Conservation (phyloP, 176 grass and related monocot species). For the Guadua angustifolia region DNA sequence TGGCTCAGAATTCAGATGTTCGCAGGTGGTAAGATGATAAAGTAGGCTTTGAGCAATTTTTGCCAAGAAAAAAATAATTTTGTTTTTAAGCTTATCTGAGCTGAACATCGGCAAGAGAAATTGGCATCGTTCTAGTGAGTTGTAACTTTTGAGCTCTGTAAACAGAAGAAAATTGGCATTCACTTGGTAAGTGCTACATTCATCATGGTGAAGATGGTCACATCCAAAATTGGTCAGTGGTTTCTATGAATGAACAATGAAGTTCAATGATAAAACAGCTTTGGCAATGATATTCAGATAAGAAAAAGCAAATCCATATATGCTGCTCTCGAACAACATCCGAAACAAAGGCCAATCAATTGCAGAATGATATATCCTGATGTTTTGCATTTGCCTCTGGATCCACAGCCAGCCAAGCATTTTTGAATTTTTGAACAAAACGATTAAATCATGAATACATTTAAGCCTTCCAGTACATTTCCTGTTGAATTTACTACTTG, state of each 20-base stretch:
- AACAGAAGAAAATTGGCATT: conserved; percentile 2
- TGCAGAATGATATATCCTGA: no score
- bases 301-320: no score
- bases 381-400: no score
- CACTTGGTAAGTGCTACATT: background rate
- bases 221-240: background rate
- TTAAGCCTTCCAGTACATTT: no score
- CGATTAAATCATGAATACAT: no score
- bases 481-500: no score
- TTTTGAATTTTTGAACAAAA: no score
- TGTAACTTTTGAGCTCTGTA: conserved; percentile 44
- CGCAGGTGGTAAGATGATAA: conserved; percentile 30
- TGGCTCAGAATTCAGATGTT: conserved; percentile 21
- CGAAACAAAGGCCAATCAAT: no score
- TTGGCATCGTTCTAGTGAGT: conserved; percentile 21
- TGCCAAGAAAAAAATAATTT: background rate
- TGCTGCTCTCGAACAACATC: no score
- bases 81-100: conserved; percentile 20
- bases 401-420: no score
- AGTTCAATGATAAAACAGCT: no score
- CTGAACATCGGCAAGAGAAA: conserved; percentile 25
- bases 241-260: background rate
- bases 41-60: conserved; percentile 37
- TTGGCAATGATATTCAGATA: no score
- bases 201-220: background rate